A percentile compares a stretch with the other conserved stretches of the same genome.
Evolutionary conservation across 1,284 basidiomycete genomes (phyloP).

Genomic region (Wallemia mellicola): DNA sequence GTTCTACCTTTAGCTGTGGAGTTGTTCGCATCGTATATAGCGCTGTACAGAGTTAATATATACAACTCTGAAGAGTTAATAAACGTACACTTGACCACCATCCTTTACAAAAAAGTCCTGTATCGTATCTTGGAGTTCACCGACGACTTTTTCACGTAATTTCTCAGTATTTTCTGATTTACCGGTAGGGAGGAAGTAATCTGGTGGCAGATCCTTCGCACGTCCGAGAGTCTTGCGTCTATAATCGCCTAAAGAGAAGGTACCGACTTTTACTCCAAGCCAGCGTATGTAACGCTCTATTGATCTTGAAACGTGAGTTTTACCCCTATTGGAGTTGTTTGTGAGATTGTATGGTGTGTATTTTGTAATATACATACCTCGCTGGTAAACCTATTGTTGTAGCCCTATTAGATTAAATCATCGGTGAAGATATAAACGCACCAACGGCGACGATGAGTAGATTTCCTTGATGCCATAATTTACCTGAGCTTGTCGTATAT

Average conservation of each 20-base stretch:
- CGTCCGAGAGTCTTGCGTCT: conserved; percentile 65
- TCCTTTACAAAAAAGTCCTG: conserved; percentile 54
- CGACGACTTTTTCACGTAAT: conserved; percentile 38
- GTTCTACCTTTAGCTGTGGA: conserved; percentile 39
- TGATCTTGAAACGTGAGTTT: conserved; percentile 84
- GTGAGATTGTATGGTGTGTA: conserved; percentile 2
- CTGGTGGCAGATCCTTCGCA: conserved; percentile 53
- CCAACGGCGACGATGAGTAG: conserved; percentile 15
- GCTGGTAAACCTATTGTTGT: not conserved
- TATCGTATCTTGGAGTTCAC: conserved; percentile 59
- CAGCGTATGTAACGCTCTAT: conserved; percentile 87
- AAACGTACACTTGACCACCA: conserved; percentile 65
- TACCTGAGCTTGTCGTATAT: conserved; percentile 11
- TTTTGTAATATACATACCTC: not conserved
- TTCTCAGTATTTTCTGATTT: conserved; percentile 47
- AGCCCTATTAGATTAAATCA: not conserved
- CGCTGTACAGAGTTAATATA: too few relatives aligned
- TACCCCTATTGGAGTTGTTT: conserved; percentile 27
- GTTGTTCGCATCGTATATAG: conserved; percentile 99
- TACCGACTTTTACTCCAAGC: conserved; percentile 86
- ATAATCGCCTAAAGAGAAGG: conserved; percentile 83
- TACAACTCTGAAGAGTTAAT: too few relatives aligned
- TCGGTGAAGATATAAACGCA: not conserved
- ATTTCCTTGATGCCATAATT: conserved; percentile 12
- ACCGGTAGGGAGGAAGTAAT: conserved; percentile 54